Evolutionary conservation across 2,329 filamentous ascomycete genomes (phyloP), one percentile per base, ranked within the genome.

Genomic region (Aspergillus sp.): DNA sequence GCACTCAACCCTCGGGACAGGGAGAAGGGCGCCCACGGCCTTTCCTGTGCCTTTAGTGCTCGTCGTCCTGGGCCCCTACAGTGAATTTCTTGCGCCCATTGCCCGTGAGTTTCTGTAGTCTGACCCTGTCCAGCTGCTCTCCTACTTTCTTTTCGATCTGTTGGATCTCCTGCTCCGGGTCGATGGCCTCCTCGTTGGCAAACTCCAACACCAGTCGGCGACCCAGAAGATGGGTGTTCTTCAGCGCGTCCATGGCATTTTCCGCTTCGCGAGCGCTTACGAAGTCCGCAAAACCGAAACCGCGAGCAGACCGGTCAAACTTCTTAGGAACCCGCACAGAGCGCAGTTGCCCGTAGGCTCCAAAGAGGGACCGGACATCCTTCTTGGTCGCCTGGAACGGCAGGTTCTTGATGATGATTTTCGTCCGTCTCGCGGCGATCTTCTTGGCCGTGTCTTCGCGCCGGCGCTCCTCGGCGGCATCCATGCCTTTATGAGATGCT

Each of bases 121-220:
- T 89, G 66, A 97, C 88, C 76, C 92, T 94, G 76, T 95, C 89
- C 71, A 89, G 84, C 76, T 97, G 93, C 55, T 87, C 85, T 56
- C 89, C 89, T 67, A 95, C 88, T 81, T 96, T 99, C 81, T 89
- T 89, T 76, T 95, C 90, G 88, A 99, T 96, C 77, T 90, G 93
- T 70, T 89, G 87, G 68, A 99, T 94, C 76, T 97, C 92, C 73
- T 92, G 90, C 77, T 99, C 94, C 3, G 94, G 87, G 76, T 97
- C 92, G 60, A 94, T 81, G 36, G 89, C 83, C 64, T 97, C 94
- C 59, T 87, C 89, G 65, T 90, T 87, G 36, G 92, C 93, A 75
- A 91, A 97, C 69, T 96, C 90, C 56, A 99, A 80, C 50, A 97
- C 90, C 64, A 99, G 80, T 66, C 88, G 86, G 55, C 94, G 85